phyloP scores from a whole-genome alignment of 257 asterid species.

The Pogostemon cablin region DNA sequence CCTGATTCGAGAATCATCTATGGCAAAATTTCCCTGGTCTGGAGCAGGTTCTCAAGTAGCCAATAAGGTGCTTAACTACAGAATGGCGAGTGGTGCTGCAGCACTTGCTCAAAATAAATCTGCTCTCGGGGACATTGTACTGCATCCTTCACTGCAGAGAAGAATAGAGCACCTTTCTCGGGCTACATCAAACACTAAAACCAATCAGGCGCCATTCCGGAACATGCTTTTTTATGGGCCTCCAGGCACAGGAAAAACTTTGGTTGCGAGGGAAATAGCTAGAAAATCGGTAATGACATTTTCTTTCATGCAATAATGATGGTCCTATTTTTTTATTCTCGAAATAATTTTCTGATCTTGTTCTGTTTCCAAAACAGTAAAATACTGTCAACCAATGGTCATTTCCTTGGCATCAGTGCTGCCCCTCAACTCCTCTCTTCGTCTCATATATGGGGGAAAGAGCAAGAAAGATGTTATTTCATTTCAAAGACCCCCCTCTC shows the following conservation, averaged over 20 bases:
- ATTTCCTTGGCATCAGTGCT: conserved; percentile 7
- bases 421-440: not conserved
- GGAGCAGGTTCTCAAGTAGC: conserved; percentile 69
- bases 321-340: conserved; percentile 1
- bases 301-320: conserved; percentile 14
- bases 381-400: conserved; percentile 7
- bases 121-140: conserved; percentile 63
- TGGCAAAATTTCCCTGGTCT: conserved; percentile 90
- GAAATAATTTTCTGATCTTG: not conserved
- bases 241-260: conserved; percentile 99
- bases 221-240: conserved; percentile 98
- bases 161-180: conserved; percentile 94
- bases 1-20: conserved; percentile 94
- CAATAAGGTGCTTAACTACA: conserved; percentile 47
- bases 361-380: conserved; percentile 24
- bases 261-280: conserved; percentile 98
- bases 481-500: not conserved
- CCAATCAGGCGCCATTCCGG: conserved; percentile 94
- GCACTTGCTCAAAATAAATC: conserved; percentile 57
- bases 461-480: conserved; percentile 12
- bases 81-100: conserved; percentile 54
- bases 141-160: conserved; percentile 87
- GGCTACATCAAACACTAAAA: conserved; percentile 93
- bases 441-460: not conserved
- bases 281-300: conserved; percentile 78